These are phyloP conservation scores for Ophiostoma angusticollis DNA, from an alignment of 2,329 filamentous ascomycete genomes.

Conservation along the genomic window DNA sequence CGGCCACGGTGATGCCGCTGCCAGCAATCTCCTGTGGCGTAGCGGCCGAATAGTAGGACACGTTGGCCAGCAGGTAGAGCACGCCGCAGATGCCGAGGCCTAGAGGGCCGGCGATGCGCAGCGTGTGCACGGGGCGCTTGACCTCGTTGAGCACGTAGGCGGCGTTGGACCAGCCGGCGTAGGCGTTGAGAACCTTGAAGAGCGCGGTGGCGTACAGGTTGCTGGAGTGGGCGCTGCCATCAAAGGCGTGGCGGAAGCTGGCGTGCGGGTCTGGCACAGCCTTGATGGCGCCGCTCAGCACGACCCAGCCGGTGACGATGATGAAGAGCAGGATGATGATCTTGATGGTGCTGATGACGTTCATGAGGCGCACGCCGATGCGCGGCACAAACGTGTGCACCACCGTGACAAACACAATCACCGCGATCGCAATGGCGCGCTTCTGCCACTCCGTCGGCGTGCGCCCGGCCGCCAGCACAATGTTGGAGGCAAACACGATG, in stretches of 20 bases:
- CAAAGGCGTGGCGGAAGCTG: constrained; percentile 45
- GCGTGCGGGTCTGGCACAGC: constrained; percentile 34
- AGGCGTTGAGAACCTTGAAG: constrained; percentile 47
- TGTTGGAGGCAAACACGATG: constrained; percentile 19
- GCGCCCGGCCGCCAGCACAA: constrained; percentile 38
- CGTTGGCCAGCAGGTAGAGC: constrained; percentile 50
- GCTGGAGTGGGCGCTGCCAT: constrained; percentile 28
- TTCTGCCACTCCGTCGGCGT: constrained; percentile 40
- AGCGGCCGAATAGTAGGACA: constrained; percentile 53
- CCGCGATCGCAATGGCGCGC: constrained; percentile 41
- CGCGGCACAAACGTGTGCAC: constrained; percentile 42
- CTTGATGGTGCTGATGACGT: constrained; percentile 47
- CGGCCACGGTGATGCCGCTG: constrained; percentile 47
- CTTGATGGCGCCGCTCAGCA: constrained; percentile 36
- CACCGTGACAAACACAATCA: constrained; percentile 39
- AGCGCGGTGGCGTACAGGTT: constrained; percentile 42
- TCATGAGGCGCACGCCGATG: constrained; percentile 46
- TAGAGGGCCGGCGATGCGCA: constrained; percentile 50
- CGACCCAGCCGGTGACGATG: constrained; percentile 46
- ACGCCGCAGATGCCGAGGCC: constrained; percentile 46
- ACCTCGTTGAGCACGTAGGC: constrained; percentile 55
- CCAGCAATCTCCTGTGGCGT: constrained; percentile 43
- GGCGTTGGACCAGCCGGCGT: constrained; percentile 49
- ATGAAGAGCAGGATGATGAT: constrained; percentile 47
- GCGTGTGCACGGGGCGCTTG: constrained; percentile 49